Evolutionary conservation across 2,329 filamentous ascomycete species (phyloP), one percentile per base, ranked within the genome.

Genomic region (Emericellopsis cladophorae): DNA sequence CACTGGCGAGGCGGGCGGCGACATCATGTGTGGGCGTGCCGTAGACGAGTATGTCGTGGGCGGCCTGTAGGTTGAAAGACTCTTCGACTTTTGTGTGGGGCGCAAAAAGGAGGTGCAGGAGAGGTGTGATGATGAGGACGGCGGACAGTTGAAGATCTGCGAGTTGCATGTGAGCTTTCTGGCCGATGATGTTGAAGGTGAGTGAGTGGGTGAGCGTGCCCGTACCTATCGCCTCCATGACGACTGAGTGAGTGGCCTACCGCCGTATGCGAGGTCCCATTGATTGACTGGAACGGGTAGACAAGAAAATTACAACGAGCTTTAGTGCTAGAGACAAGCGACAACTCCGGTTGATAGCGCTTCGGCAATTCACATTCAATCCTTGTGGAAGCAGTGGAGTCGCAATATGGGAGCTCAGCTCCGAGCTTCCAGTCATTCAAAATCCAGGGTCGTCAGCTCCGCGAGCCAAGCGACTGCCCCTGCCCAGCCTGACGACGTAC

Each of bases 81-180:
- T 98, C 92, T 60, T 98, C 92, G 44, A 98, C 92, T 61, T 98
- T 98, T 43, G 89, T 95, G 65, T 93, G 90, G 1, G 92, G 92
- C 10, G 89, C 78, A 21, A 79, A 57, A 45, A 78, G 54, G 42
- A 94, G 76, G 59, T 95, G 85, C 41, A 83, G 42, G 3, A 68
- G 58, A 1, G 84, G 82, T 43, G 88, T 66, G 39, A 79, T 61
- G 47, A 79, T 53, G 44, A 64, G 54, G 36, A 60, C 47, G 21
- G 47, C 40, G 24, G 48, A 45, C 36, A 55, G 44, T 32, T 48
- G 29, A 14, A 46, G 12, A 39, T 60, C 56, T 59, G 38, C 38
- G 14, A 3, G 16, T 23, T 24, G 36, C 32, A 35, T 11, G 36
- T 31, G 31, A 24, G 26, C 26, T 7, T 21, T 32, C 4, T 32